Base-by-base conservation (phyloP, 345 rosid species). In the Acer yangbiense region DNA sequence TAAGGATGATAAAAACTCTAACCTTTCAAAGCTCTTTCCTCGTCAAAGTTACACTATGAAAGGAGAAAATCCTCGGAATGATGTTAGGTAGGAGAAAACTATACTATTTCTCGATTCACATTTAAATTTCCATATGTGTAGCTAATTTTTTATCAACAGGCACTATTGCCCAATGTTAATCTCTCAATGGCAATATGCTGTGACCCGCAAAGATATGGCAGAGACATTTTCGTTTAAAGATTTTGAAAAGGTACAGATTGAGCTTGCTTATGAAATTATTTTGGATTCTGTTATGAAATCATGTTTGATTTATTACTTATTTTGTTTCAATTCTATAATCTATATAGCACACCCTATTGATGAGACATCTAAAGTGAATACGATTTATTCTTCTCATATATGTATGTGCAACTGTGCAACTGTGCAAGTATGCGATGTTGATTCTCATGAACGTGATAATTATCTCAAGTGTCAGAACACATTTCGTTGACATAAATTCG, bases 171-270 rank as follows among this genome's bases (percentile, higher is more conserved):
- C 99, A 3, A 90, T 96, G 97, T 74, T 96, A 83, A 76, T 91
- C 77, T 91, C 97, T 82, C 98, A 96, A 76, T 91, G 91, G 92
- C 99, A 94, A 77, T 67, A 89, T 82, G 99, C 83, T 25, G 98
- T 94, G 14, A 94, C 98, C 70, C 93, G 98, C 74, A 88, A 83
- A 76, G 98, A 96, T 86, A 77, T 80, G 71, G 92, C 88, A 58
- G 83, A 89, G 71, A 79, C 83, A 18, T 89, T 88, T 78, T 90
- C 93, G 48, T 92, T 91, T 69, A 85, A 90, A 78, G 94, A 90
- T 68, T 84, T 92, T 23, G 90, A 87, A 78, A 86, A 89, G 97
- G 98, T 91, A 89, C 9, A 25, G 2, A 12, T 61, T 6, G 69
- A 61, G 50, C 69, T 74, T 4, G 60, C 27, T 50, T n/a, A 58